Conservation (phyloP, 2,329 filamentous ascomycete genomes). For the Clonostachys chloroleuca region DNA sequence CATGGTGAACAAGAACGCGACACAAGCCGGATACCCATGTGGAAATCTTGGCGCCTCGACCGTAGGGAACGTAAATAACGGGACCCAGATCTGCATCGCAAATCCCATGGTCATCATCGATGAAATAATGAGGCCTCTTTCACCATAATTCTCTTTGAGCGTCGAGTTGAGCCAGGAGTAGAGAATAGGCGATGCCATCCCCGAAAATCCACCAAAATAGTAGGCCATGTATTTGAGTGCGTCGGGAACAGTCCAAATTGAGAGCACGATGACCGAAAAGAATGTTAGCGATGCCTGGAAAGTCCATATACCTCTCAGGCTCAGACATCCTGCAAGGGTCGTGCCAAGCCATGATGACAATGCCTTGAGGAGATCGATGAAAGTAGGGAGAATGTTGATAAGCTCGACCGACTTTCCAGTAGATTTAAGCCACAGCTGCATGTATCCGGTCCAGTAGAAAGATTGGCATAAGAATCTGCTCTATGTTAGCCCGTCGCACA, state of each 20-base stretch:
- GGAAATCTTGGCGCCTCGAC: slow-evolving; percentile 16
- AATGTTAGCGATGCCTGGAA: slow-evolving; percentile 12
- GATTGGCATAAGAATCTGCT: slow-evolving; percentile 12
- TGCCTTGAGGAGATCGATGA: slow-evolving; percentile 14
- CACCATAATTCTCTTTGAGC: slow-evolving; percentile 21
- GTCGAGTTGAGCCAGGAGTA: slow-evolving; percentile 24
- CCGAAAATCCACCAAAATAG: slow-evolving; percentile 20
- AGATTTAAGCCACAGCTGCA: slow-evolving; percentile 16
- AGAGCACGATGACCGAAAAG: slow-evolving; percentile 17
- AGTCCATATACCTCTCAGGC: slow-evolving; percentile 17
- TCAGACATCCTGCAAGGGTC: slow-evolving; percentile 15
- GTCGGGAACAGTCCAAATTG: slow-evolving; percentile 19
- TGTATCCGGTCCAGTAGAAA: slow-evolving; percentile 16
- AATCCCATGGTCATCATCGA: slow-evolving; percentile 28
- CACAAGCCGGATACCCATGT: slow-evolving; percentile 15
- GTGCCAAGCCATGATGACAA: slow-evolving; percentile 19
- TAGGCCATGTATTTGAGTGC: slow-evolving; percentile 20
- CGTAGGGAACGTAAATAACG: slow-evolving; percentile 18
- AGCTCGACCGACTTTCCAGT: slow-evolving; percentile 12
- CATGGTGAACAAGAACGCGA: slow-evolving; percentile 16
- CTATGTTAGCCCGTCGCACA: slow-evolving; percentile 4
- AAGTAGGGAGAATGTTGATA: slow-evolving; percentile 19
- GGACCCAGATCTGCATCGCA: slow-evolving; percentile 18
- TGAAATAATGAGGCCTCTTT: slow-evolving; percentile 21
- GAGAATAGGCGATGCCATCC: slow-evolving; percentile 20